Conservation (phyloP, 108 stramenopile species). For the Cyclotella cryptica region DNA sequence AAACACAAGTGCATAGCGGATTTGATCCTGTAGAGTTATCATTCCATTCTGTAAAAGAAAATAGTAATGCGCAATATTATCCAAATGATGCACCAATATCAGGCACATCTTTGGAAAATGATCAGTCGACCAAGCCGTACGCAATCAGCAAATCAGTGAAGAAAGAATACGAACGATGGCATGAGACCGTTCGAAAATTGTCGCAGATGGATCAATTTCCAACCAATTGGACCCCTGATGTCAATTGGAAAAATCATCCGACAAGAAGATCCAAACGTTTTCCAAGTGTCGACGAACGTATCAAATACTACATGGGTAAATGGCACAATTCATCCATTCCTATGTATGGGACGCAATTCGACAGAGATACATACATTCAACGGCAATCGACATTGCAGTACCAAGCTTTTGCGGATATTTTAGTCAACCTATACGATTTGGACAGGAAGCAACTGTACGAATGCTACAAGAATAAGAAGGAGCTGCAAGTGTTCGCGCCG, state of each 20-base stretch:
- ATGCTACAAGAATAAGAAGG: constrained; percentile 47
- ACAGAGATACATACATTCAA: constrained; percentile 40
- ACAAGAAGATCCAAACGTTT: constrained; percentile 38
- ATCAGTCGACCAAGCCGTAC: constrained; percentile 10
- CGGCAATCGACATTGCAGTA: constrained; percentile 48
- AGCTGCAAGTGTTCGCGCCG: constrained; percentile 34
- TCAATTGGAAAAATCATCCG: constrained; percentile 43
- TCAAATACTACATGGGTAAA: constrained; percentile 55
- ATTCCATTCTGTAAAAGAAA: background rate
- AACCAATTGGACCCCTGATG: constrained; percentile 32
- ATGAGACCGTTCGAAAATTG: constrained; percentile 31
- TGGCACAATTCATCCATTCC: constrained; percentile 46
- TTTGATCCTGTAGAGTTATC: background rate
- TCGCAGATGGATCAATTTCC: constrained; percentile 36
- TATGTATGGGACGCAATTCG: constrained; percentile 43
- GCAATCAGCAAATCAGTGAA: constrained; percentile 23
- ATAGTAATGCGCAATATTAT: background rate
- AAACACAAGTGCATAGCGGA: background rate
- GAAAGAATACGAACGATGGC: constrained; percentile 45
- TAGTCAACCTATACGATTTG: constrained; percentile 50
- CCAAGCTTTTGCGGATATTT: constrained; percentile 42
- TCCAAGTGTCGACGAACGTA: constrained; percentile 36
- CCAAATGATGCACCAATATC: background rate
- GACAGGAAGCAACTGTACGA: constrained; percentile 23
- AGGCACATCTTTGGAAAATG: background rate